phyloP scores from a whole-genome alignment of 129 eudicot genomes.

The Lactuca sativa region DNA sequence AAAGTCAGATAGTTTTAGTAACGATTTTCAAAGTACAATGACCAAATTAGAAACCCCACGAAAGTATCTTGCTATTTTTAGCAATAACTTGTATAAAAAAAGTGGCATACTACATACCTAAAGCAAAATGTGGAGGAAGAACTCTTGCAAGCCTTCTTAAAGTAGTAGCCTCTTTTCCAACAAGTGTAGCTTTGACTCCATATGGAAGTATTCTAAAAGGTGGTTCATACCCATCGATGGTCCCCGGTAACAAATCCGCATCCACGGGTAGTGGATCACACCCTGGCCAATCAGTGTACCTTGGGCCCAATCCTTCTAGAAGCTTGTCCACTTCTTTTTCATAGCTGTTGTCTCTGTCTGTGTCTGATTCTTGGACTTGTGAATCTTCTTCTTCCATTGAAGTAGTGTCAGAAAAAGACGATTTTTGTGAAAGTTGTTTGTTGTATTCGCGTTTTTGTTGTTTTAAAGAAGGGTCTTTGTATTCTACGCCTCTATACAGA shows the following conservation, averaged over 20 bases:
- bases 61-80: background rate
- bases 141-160: constrained; percentile 83
- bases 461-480: constrained; percentile 52
- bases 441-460: constrained; percentile 27
- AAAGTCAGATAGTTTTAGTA: background rate
- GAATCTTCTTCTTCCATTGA: constrained; percentile 24
- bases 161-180: constrained; percentile 67
- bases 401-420: constrained; percentile 27
- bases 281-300: constrained; percentile 94
- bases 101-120: constrained; percentile 46
- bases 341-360: constrained; percentile 40
- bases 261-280: constrained; percentile 86
- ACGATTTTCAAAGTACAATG: background rate
- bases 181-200: constrained; percentile 65
- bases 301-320: constrained; percentile 76
- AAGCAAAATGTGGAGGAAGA: constrained; percentile 93
- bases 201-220: constrained; percentile 93
- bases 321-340: constrained; percentile 89
- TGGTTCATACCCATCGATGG: constrained; percentile 65
- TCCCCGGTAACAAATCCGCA: constrained; percentile 88
- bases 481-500: constrained; percentile 83
- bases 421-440: constrained; percentile 31
- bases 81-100: background rate
- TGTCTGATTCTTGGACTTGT: constrained; percentile 38
- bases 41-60: background rate